Evolutionary conservation across 2,329 filamentous ascomycete genomes (phyloP), one percentile per base, ranked within the genome.

Genomic region (Parasarocladium wereldwijsianum): DNA sequence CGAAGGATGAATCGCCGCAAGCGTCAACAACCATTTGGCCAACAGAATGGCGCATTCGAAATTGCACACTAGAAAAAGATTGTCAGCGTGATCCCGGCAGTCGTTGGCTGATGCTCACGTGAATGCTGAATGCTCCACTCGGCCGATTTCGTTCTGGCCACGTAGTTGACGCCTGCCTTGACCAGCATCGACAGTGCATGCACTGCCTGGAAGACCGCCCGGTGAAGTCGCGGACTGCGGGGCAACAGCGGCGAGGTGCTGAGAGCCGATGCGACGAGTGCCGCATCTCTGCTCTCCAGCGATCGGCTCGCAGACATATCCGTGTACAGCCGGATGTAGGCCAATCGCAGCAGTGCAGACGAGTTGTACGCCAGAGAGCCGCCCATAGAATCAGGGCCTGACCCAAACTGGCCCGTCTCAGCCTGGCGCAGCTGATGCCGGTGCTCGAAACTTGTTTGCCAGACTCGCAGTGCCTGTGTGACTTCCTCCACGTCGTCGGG

Each of bases 141-240:
- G 1, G 66, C 54, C 2, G 66, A 69, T 47, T 73, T 72, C 5
- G 67, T 67, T 37, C 66, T 61, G 24, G 70, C 68, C 27, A 74
- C 66, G 39, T 71, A 74, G 39, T 70, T 71, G 13, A 75, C 68
- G 0, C 70, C 70, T 10, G 63, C 58, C 44, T 74, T 76, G 34
- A 77, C 69, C 15, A 76, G 55, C 56, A 78, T 72, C 4, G 72
- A 75, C 20, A 82, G 53, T 1, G 76, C 74, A 43, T 80, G 76
- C 17, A 76, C 69, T 2, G 73, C 70, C 41, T 81, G 76, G 17
- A 77, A 63, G 0, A 80, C 66, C 1, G 75, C 76, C 26, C 72
- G 58, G 19, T 69, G 71, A 15, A 79, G 59, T 18, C 69, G 65
- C 13, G 64, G 54, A 31, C 66, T 74, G 30, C 76, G 62, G 13